Percentiles rank a stretch among this genome's conserved stretches.
These are phyloP conservation scores for Calonectria pteridis DNA, from an alignment of 2,329 filamentous ascomycete species.

Conservation along the genomic window DNA sequence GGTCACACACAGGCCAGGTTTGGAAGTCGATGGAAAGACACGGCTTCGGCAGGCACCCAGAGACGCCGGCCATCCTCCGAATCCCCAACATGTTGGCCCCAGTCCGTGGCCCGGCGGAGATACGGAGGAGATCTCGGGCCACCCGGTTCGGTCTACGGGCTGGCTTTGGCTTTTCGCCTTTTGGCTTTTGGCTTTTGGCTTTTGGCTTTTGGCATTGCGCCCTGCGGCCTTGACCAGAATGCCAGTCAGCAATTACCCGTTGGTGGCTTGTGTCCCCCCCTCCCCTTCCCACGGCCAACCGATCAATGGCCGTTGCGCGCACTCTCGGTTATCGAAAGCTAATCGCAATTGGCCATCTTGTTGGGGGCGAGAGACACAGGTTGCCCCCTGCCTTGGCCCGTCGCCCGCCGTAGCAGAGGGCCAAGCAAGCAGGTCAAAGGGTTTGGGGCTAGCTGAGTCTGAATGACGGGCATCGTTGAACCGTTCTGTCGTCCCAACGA, in stretches of 20 bases:
- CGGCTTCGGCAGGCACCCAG: background rate
- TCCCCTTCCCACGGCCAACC: background rate
- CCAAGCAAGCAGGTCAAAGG: background rate
- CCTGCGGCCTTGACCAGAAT: background rate
- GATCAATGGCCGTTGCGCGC: background rate
- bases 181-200: background rate
- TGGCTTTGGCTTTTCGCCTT: background rate
- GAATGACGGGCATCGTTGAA: background rate
- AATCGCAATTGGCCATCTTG: slow-evolving; percentile 10
- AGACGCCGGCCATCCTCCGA: slow-evolving; percentile 39
- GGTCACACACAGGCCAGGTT: slow-evolving; percentile 1
- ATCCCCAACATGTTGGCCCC: slow-evolving; percentile 41
- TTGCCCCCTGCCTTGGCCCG: background rate
- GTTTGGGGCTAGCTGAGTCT: background rate
- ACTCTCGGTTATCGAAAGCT: slow-evolving; percentile 16
- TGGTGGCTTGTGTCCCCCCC: slow-evolving; percentile 1
- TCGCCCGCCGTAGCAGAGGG: background rate
- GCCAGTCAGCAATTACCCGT: background rate
- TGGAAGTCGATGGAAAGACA: slow-evolving; percentile 19
- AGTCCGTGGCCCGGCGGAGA: slow-evolving; percentile 24
- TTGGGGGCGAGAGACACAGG: background rate
- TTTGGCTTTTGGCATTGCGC: background rate
- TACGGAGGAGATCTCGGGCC: slow-evolving; percentile 23
- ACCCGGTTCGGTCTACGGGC: slow-evolving; percentile 3
- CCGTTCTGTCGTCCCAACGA: background rate